A percentile compares a stretch with the other conserved stretches of the same genome.
Evolutionary conservation across 495 filamentous ascomycete species (phyloP).

Genomic region (Penicillium atrosanguineum): DNA sequence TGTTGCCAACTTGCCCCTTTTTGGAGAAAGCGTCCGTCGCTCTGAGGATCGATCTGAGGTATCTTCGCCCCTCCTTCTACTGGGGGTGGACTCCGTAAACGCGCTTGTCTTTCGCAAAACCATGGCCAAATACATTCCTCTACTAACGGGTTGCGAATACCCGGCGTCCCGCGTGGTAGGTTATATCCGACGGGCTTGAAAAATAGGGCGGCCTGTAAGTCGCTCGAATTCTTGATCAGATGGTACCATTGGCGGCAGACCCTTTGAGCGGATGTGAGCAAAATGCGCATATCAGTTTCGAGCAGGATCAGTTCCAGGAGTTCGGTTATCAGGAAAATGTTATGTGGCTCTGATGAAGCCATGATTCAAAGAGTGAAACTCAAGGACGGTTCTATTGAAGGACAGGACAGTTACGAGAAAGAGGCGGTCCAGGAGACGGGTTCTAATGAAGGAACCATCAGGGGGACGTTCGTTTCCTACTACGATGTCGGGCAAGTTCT

Average conservation of each 20-base stretch:
- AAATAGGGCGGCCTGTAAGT: constrained; percentile 16
- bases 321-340: constrained; percentile 3
- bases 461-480: too few species aligned
- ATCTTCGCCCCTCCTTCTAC: not conserved
- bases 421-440: too few species aligned
- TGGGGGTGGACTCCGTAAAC: not conserved
- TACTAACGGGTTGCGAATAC: constrained; percentile 9
- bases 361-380: not conserved
- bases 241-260: constrained; percentile 15
- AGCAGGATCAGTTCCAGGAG: constrained; percentile 19
- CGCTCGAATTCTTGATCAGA: constrained; percentile 7
- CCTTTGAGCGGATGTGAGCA: constrained; percentile 16
- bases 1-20: constrained; percentile 16
- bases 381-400: not conserved
- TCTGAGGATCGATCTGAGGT: not conserved
- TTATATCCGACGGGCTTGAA: constrained; percentile 7
- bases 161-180: not conserved
- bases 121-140: constrained; percentile 1
- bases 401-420: too few species aligned
- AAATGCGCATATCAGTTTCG: constrained; percentile 6
- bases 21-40: constrained; percentile 4
- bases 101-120: not conserved
- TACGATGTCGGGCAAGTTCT: too few species aligned
- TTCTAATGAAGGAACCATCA: too few species aligned
- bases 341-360: constrained; percentile 1